A percentile compares a stretch with the other conserved stretches of the same genome.
Evolutionary conservation across 495 filamentous ascomycete genomes (phyloP).

Genomic region (Penicillium daleae): DNA sequence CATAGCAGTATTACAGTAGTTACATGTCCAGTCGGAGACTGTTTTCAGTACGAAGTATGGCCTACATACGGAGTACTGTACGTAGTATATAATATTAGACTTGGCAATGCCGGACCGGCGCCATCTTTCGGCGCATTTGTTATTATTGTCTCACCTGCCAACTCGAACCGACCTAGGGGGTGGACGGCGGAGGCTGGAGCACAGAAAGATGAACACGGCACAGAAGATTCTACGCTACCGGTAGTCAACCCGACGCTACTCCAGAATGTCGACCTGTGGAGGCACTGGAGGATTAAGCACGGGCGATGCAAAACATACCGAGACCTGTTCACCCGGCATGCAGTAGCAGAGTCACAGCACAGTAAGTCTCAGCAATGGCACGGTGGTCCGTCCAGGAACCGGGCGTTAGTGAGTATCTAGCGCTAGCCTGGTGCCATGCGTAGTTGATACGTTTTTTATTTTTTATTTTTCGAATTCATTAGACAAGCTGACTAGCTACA

Average conservation of each 20-base stretch:
- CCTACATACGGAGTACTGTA: neutral
- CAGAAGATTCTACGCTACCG: conserved; percentile 20
- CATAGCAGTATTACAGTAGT: neutral
- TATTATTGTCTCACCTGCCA: conserved; percentile 17
- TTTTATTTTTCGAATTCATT: neutral
- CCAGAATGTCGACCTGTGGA: conserved; percentile 9
- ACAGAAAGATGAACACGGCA: neutral
- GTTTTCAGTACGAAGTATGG: neutral
- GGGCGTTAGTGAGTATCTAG: conserved; percentile 8
- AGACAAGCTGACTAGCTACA: neutral
- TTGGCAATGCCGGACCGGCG: conserved; percentile 1
- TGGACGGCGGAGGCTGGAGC: neutral
- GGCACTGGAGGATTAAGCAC: neutral
- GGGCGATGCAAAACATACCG: conserved; percentile 29
- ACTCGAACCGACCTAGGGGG: conserved; percentile 24
- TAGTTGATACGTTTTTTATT: neutral
- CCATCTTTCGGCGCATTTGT: neutral
- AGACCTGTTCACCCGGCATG: conserved; percentile 7
- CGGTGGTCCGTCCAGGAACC: conserved; percentile 19
- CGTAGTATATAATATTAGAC: neutral
- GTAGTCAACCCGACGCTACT: conserved; percentile 20
- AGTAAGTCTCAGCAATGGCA: conserved; percentile 13
- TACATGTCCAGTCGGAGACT: neutral
- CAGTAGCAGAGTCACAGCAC: conserved; percentile 34
- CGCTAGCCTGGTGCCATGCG: conserved; percentile 7